Conservation (phyloP, 345 rosid species). For the Abelmoschus esculentus region DNA sequence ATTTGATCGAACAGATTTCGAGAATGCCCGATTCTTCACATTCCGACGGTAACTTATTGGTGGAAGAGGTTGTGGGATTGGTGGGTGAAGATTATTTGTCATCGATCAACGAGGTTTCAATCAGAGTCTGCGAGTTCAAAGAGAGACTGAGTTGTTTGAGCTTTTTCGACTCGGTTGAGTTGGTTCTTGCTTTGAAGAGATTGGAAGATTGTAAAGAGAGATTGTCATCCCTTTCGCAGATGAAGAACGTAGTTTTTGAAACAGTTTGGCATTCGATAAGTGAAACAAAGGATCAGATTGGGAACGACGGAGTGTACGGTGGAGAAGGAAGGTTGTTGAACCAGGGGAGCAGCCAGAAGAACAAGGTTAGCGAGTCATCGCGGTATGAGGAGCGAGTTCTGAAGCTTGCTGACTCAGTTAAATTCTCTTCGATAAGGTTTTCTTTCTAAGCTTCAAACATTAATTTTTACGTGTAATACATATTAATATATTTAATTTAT, state of each 20-base stretch:
- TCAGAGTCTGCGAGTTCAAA: conserved; percentile 50
- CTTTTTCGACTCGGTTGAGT: conserved; percentile 58
- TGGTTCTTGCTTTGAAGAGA: conserved; percentile 46
- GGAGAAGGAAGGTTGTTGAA: conserved; percentile 19
- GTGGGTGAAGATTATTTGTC: conserved; percentile 57
- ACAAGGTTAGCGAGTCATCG: conserved; percentile 38
- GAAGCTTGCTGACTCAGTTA: conserved; percentile 20
- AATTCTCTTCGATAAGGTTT: conserved; percentile 41
- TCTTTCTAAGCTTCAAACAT: conserved; percentile 4
- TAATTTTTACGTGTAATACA: not conserved
- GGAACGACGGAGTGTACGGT: conserved; percentile 9
- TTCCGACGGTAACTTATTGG: conserved; percentile 28
- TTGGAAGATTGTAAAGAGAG: conserved; percentile 46
- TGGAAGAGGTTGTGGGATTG: conserved; percentile 31
- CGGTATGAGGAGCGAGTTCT: conserved; percentile 46
- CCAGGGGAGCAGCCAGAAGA: conserved; percentile 19
- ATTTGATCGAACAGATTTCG: conserved; percentile 44
- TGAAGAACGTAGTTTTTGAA: conserved; percentile 42
- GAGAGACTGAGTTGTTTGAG: conserved; percentile 42
- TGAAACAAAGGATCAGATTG: conserved; percentile 34
- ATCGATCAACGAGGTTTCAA: conserved; percentile 38
- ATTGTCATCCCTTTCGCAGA: conserved; percentile 20
- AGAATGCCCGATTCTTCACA: conserved; percentile 38
- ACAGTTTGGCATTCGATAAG: conserved; percentile 39
- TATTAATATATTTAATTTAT: no score